Conservation (phyloP, 768 basidiomycete species). For the Tricholoma sp. region DNA sequence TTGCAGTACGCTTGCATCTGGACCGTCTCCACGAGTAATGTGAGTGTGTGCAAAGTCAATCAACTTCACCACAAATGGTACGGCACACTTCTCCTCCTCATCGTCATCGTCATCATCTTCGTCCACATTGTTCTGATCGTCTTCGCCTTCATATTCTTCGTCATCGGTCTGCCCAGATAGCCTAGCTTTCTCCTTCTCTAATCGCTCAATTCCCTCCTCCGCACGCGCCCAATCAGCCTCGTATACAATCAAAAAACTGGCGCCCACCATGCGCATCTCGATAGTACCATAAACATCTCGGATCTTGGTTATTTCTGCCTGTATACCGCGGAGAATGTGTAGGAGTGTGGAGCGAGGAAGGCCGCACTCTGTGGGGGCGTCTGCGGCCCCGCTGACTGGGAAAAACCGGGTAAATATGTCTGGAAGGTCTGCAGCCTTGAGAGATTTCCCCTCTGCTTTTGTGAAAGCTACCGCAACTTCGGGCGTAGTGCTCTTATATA, state of each 20-base stretch:
- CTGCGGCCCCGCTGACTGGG: slow-evolving; percentile 36
- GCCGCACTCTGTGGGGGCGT: slow-evolving; percentile 29
- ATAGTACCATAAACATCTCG: slow-evolving; percentile 40
- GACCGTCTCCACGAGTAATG: slow-evolving; percentile 62
- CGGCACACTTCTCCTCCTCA: slow-evolving; percentile 3
- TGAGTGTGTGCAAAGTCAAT: slow-evolving; percentile 96
- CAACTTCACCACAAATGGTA: slow-evolving; percentile 61
- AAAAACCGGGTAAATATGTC: slow-evolving; percentile 81
- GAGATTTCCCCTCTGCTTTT: slow-evolving; percentile 74
- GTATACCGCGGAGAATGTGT: slow-evolving; percentile 52
- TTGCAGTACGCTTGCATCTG: slow-evolving; percentile 70
- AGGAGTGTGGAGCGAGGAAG: slow-evolving; percentile 52
- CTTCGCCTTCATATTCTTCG: slow-evolving; percentile 33
- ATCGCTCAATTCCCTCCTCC: slow-evolving; percentile 8
- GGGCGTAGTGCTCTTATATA: slow-evolving; percentile 58
- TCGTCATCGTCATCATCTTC: slow-evolving; percentile 10
- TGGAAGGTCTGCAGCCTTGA: slow-evolving; percentile 63
- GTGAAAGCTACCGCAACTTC: slow-evolving; percentile 53
- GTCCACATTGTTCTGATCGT: slow-evolving; percentile 17
- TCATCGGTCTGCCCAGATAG: background rate
- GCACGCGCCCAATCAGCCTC: slow-evolving; percentile 39
- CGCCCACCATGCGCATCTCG: slow-evolving; percentile 79
- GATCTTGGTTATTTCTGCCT: slow-evolving; percentile 48
- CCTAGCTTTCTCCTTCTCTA: background rate
- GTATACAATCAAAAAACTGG: slow-evolving; percentile 78